These are phyloP conservation scores for Phylloporus rhodoxanthus DNA, from an alignment of 768 basidiomycete genomes.

Conservation along the genomic window DNA sequence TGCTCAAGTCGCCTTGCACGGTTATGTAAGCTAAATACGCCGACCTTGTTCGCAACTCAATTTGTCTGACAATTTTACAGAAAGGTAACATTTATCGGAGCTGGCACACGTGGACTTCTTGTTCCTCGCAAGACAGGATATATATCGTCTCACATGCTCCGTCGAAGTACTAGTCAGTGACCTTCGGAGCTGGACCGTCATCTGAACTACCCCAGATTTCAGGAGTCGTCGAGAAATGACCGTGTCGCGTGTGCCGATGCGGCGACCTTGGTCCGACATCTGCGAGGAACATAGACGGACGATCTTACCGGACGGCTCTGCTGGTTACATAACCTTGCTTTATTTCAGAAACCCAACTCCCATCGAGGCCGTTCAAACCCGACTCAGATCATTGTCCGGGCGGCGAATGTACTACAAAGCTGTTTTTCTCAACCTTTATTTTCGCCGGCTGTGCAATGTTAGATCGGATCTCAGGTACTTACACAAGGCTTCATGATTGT, in stretches of 20 bases:
- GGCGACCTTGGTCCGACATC: constrained; percentile 16
- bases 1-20: neutral
- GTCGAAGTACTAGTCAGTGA: neutral
- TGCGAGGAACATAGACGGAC: constrained; percentile 1
- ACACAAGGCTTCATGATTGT: constrained; percentile 2
- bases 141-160: neutral
- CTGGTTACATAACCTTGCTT: constrained; percentile 12
- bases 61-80: neutral
- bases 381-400: constrained; percentile 14
- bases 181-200: neutral
- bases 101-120: too few species aligned
- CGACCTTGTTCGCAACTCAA: constrained; percentile 3
- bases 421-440: neutral
- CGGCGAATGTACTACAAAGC: constrained; percentile 4
- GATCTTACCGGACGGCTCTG: constrained; percentile 7
- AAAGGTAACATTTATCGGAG: too few species aligned
- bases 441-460: constrained; percentile 1
- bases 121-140: neutral
- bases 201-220: neutral
- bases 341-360: constrained; percentile 10
- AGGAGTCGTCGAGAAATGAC: neutral
- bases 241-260: constrained; percentile 21
- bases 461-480: constrained; percentile 16
- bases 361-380: neutral
- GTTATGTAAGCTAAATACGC: constrained; percentile 12